Conservation (phyloP, 148 eudicot genomes). For the Silene latifolia region DNA sequence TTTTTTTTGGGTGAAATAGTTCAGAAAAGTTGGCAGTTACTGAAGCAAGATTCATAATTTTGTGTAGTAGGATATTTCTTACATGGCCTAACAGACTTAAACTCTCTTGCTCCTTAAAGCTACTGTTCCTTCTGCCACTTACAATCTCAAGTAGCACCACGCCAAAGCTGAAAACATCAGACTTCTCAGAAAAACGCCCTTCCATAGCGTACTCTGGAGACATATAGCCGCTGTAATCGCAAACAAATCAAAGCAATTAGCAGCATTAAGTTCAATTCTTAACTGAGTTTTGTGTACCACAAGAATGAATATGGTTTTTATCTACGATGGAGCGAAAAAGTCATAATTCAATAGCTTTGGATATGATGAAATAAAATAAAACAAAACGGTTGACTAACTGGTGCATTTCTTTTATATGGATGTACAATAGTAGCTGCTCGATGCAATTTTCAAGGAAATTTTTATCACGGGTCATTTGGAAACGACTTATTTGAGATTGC, state of each 20-base stretch:
- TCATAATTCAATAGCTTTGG: no score
- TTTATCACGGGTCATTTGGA: no score
- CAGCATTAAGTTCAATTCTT: not conserved
- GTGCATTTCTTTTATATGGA: no score
- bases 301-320: no score
- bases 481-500: no score
- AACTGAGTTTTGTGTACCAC: not conserved
- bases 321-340: no score
- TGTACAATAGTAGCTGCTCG: no score
- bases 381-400: no score
- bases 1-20: no score
- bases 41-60: not conserved
- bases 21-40: not conserved
- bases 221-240: conserved; percentile 31
- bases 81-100: conserved; percentile 23
- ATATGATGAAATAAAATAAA: no score
- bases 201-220: conserved; percentile 34
- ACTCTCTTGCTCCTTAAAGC: conserved; percentile 18
- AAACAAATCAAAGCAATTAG: not conserved
- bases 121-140: conserved; percentile 32
- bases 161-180: conserved; percentile 38
- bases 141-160: conserved; percentile 38
- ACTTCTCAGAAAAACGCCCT: conserved; percentile 38
- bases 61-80: conserved; percentile 6
- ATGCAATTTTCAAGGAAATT: no score